Percentiles rank a stretch among this genome's conserved stretches.
Conservation (phyloP, 2,329 filamentous ascomycete species). For the Calonectria henricotiae region DNA sequence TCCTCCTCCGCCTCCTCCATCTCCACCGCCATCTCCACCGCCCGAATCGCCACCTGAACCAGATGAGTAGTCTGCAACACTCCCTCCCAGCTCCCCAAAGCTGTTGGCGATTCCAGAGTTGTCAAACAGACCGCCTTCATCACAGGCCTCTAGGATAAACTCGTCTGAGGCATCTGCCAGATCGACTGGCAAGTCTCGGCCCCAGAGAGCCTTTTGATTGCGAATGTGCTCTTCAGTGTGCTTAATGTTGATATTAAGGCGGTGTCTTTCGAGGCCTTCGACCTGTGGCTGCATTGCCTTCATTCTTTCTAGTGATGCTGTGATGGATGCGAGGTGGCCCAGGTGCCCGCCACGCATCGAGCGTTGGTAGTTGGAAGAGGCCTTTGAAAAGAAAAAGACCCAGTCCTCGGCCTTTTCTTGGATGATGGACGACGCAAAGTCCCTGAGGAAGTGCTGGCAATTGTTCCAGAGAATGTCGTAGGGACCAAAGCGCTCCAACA, state of each 20-base stretch:
- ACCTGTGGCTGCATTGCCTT: constrained; percentile 18
- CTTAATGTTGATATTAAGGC: constrained; percentile 13
- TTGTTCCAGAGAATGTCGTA: constrained; percentile 30
- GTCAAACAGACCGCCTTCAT: not conserved
- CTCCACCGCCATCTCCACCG: not conserved
- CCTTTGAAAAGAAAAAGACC: not conserved
- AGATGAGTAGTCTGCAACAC: not conserved
- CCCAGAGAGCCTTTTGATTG: not conserved
- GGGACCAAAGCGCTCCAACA: constrained; percentile 17
- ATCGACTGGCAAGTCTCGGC: not conserved
- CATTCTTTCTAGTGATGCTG: constrained; percentile 9
- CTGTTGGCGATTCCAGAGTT: not conserved
- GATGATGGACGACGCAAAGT: not conserved
- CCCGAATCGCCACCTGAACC: not conserved
- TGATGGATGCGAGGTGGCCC: not conserved
- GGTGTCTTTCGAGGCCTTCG: not conserved
- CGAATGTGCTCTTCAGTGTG: not conserved
- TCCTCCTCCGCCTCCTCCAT: not conserved
- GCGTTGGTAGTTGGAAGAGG: not conserved
- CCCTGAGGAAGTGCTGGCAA: constrained; percentile 19
- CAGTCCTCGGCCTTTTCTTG: constrained; percentile 15
- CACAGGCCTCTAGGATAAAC: not conserved
- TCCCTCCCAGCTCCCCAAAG: not conserved
- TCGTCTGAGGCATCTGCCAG: constrained; percentile 1
- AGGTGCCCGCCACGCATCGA: not conserved